Conservation (phyloP, 495 filamentous ascomycete species). For the Tuber microsphaerosporum region DNA sequence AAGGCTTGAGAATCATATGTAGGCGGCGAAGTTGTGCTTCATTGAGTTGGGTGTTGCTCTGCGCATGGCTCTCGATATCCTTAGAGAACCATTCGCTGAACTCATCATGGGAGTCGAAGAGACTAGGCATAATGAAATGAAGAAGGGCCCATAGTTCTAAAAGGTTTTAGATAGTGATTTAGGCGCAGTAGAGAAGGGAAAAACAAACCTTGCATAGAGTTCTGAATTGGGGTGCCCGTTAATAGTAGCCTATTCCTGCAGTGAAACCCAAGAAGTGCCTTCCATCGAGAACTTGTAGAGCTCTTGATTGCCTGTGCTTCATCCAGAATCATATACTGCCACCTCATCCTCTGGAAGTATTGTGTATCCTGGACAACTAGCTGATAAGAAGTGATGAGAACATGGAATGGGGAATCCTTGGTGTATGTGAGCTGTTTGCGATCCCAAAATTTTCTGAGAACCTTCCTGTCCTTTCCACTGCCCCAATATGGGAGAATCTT, state of each 20-base stretch:
- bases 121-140: conserved; percentile 98
- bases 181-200: not conserved
- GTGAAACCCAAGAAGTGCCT: conserved; percentile 84
- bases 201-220: conserved; percentile 76
- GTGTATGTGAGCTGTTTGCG: conserved; percentile 93
- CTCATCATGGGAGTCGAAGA: conserved; percentile 98
- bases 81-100: conserved; percentile 99
- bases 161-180: conserved; percentile 9
- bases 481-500: conserved; percentile 98
- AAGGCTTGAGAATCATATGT: conserved; percentile 98
- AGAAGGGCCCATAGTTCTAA: conserved; percentile 86
- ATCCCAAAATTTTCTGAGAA: conserved; percentile 97
- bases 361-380: conserved; percentile 89
- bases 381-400: conserved; percentile 94
- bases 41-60: conserved; percentile 97
- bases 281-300: conserved; percentile 92
- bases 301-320: conserved; percentile 99
- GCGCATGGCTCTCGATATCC: conserved; percentile 96
- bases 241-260: conserved; percentile 92
- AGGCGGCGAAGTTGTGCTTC: conserved; percentile 93
- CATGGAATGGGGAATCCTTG: conserved; percentile 86
- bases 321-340: conserved; percentile 99
- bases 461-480: conserved; percentile 85
- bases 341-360: conserved; percentile 97
- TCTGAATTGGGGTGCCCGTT: conserved; percentile 96